These are phyloP conservation scores for Athelia sp. DNA, from an alignment of 1,284 basidiomycete genomes.

Conservation along the genomic window DNA sequence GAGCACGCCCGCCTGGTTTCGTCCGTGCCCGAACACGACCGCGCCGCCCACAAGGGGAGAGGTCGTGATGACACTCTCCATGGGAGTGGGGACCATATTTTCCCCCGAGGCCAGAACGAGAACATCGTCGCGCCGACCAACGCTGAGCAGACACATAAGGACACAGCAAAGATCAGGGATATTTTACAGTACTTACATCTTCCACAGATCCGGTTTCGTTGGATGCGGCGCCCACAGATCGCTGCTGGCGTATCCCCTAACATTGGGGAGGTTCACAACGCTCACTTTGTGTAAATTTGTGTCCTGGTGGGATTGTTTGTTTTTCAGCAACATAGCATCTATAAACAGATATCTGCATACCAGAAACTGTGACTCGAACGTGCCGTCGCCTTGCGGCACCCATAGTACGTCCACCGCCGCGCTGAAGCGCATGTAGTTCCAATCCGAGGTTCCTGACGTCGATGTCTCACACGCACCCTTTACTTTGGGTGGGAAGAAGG, in stretches of 20 bases:
- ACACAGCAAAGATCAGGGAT: neutral
- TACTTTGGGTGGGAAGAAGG: too few relatives aligned
- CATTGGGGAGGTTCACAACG: conserved; percentile 12
- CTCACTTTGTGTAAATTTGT: conserved; percentile 5
- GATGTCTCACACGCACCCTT: too few relatives aligned
- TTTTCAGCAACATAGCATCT: too few relatives aligned
- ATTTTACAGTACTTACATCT: conserved; percentile 7
- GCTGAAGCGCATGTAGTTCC: conserved; percentile 25
- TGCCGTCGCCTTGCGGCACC: conserved; percentile 33
- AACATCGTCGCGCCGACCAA: conserved; percentile 19
- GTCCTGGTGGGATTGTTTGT: conserved; percentile 3
- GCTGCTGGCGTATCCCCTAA: conserved; percentile 13
- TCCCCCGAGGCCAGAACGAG: conserved; percentile 24
- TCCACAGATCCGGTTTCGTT: conserved; percentile 10
- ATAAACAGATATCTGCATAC: conserved; percentile 18
- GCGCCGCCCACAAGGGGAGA: conserved; percentile 20
- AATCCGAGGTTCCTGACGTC: conserved; percentile 7
- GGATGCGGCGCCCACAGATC: conserved; percentile 15
- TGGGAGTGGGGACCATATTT: conserved; percentile 24
- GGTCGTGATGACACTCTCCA: conserved; percentile 22
- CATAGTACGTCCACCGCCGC: conserved; percentile 23
- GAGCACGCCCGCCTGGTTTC: conserved; percentile 33
- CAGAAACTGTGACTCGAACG: conserved; percentile 32
- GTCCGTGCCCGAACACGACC: conserved; percentile 36
- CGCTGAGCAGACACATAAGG: neutral